These are phyloP conservation scores for Hypsizygus marmoreus DNA, from an alignment of 768 basidiomycete genomes.

Conservation along the genomic window DNA sequence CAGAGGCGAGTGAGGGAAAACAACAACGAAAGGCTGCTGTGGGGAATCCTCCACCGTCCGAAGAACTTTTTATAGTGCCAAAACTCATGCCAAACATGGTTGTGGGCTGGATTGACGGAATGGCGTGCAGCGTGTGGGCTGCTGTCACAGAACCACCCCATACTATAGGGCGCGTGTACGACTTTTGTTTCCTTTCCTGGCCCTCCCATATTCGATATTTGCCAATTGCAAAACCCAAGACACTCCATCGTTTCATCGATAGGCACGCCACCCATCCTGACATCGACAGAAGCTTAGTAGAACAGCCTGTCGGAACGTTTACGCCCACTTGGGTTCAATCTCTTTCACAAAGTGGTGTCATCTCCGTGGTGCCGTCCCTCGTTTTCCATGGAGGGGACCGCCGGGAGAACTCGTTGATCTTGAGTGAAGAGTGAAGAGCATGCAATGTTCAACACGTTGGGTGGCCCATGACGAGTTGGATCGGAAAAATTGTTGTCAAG, in stretches of 20 bases:
- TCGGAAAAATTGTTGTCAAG: constrained; percentile 6
- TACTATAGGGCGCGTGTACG: constrained; percentile 20
- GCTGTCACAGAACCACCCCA: constrained; percentile 24
- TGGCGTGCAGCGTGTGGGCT: constrained; percentile 20
- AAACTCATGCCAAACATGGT: constrained; percentile 8
- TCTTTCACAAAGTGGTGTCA: no score
- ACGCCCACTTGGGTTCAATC: no score
- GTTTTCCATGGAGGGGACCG: neutral
- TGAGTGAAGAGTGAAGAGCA: no score
- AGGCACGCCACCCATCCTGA: constrained; percentile 6
- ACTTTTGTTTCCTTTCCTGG: constrained; percentile 23
- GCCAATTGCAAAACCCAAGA: no score
- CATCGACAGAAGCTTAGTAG: constrained; percentile 12
- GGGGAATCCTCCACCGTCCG: no score
- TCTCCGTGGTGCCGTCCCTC: no score
- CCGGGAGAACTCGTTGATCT: no score
- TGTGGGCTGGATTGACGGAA: constrained; percentile 3
- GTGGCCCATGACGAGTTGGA: neutral
- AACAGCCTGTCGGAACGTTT: neutral
- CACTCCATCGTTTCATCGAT: constrained; percentile 30
- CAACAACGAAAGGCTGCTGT: no score
- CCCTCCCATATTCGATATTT: no score
- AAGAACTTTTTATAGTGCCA: constrained; percentile 4
- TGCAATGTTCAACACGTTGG: no score
- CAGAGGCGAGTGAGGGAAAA: no score